Evolutionary conservation across 768 basidiomycete genomes (phyloP).

Genomic region (Kwoniella shandongensis): DNA sequence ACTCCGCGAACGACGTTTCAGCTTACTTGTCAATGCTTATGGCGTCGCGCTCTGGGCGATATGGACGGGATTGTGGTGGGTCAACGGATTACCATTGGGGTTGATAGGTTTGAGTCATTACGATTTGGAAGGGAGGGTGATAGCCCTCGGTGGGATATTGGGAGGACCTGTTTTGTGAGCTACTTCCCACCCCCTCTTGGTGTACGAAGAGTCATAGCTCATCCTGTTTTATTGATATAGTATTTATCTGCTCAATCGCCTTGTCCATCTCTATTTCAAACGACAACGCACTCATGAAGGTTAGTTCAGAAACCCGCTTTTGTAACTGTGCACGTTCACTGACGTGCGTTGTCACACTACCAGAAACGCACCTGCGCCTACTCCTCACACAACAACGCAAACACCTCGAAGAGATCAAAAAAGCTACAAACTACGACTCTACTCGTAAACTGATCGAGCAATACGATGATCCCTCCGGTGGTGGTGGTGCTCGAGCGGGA

Average conservation of each 20-base stretch:
- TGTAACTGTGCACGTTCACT: not conserved
- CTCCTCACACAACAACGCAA: slow-evolving; percentile 75
- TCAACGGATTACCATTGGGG: slow-evolving; percentile 46
- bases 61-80: slow-evolving; percentile 50
- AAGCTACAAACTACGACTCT: slow-evolving; percentile 92
- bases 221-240: slow-evolving; percentile 17
- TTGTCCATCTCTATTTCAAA: slow-evolving; percentile 41
- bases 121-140: slow-evolving; percentile 28
- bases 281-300: slow-evolving; percentile 45
- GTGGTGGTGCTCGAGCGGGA: not conserved
- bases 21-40: slow-evolving; percentile 46
- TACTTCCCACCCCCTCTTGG: not conserved
- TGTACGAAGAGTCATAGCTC: not conserved
- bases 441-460: slow-evolving; percentile 86
- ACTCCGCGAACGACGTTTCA: slow-evolving; percentile 44
- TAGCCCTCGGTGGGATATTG: slow-evolving; percentile 34
- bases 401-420: slow-evolving; percentile 94
- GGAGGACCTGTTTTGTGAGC: slow-evolving; percentile 49
- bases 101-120: slow-evolving; percentile 35
- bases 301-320: slow-evolving; percentile 13
- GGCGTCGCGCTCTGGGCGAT: slow-evolving; percentile 47
- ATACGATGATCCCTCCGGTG: slow-evolving; percentile 65
- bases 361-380: slow-evolving; percentile 75
- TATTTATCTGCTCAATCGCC: slow-evolving; percentile 36
- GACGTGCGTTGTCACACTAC: not conserved